Evolutionary conservation across 2,329 filamentous ascomycete species (phyloP), one percentile per base, ranked within the genome.

Genomic region (Ophiostoma australiae): DNA sequence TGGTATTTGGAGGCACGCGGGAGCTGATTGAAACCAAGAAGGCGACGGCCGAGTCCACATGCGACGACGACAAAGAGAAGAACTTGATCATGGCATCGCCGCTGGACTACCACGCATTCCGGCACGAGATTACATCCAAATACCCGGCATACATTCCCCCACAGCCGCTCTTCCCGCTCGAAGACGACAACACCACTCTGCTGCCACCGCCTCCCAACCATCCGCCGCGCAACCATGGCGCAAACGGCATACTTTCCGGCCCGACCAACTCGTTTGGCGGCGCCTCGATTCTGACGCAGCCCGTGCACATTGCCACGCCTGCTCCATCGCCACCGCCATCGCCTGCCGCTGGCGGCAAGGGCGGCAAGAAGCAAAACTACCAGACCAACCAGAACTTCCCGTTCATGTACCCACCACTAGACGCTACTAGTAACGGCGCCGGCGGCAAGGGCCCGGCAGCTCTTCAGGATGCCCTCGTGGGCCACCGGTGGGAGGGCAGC

Each of bases 361-460:
- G 91, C 69, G 94, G 91, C 0, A 99, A 99, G 84, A 99, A 99
- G 78, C 95, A 99, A 77, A 99, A 98, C 76, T 99, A 99, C 77
- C 95, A 99, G 79, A 99, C 95, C 0, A 99, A 99, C 77, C 95
- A 99, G 76, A 95, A 97, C 78, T 98, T 99, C 74, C 95, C 95
- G 0, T 98, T 99, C 77, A 89, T 99, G 82, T 99, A 99, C 76
- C 95, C 95, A 1, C 95, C 95, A 1, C 83, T 97, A 23, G 94
- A 97, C 79, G 90, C 90, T 73, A 90, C 89, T 33, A 97, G 93
- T 80, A 97, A 97, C 77, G 91, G 90, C 75, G 89, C 94, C 52
- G 94, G 95, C 69, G 94, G 94, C 0, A 97, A 97, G 78, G 94
- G 94, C 15, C 87, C 86, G 27, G 91, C 93, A 6, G 91, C 91